phyloP scores from a whole-genome alignment of 2,329 filamentous ascomycete species.

The Cordyceps javanica region DNA sequence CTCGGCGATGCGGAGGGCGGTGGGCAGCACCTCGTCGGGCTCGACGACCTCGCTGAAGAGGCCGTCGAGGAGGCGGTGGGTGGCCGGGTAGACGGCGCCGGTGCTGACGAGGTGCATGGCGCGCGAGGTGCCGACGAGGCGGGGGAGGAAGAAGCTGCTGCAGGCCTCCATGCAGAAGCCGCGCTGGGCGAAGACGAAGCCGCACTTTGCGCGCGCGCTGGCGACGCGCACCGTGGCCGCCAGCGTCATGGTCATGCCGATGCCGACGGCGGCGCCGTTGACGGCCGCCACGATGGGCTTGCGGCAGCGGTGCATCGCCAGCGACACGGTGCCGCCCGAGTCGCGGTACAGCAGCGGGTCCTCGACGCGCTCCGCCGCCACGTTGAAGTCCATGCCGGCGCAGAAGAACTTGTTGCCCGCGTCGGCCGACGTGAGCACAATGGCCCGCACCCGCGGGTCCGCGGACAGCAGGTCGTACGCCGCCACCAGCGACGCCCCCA shows the following conservation, averaged over 20 bases:
- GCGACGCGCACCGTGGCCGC: slow-evolving; percentile 48
- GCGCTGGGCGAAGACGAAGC: slow-evolving; percentile 66
- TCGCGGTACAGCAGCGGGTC: slow-evolving; percentile 33
- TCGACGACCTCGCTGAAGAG: slow-evolving; percentile 63
- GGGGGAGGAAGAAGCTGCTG: slow-evolving; percentile 65
- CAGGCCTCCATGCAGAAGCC: slow-evolving; percentile 69
- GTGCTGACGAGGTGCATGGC: slow-evolving; percentile 63
- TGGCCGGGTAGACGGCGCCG: slow-evolving; percentile 51
- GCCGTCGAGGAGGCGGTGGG: slow-evolving; percentile 45
- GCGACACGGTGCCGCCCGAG: slow-evolving; percentile 45
- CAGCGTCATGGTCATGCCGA: slow-evolving; percentile 57
- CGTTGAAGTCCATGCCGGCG: slow-evolving; percentile 50
- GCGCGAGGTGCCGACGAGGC: slow-evolving; percentile 57
- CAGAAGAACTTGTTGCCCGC: slow-evolving; percentile 46
- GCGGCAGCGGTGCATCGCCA: slow-evolving; percentile 50
- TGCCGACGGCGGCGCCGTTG: slow-evolving; percentile 53
- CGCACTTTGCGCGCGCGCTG: slow-evolving; percentile 56
- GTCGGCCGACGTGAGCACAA: slow-evolving; percentile 50
- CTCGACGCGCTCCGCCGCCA: slow-evolving; percentile 19
- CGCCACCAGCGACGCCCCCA: slow-evolving; percentile 54
- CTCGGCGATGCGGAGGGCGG: slow-evolving; percentile 59
- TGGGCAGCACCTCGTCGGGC: slow-evolving; percentile 54
- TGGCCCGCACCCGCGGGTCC: slow-evolving; percentile 47
- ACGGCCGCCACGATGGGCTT: slow-evolving; percentile 55
- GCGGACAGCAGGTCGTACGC: slow-evolving; percentile 45